phyloP scores from a whole-genome alignment of 495 filamentous ascomycete genomes.

The Podospora conica region DNA sequence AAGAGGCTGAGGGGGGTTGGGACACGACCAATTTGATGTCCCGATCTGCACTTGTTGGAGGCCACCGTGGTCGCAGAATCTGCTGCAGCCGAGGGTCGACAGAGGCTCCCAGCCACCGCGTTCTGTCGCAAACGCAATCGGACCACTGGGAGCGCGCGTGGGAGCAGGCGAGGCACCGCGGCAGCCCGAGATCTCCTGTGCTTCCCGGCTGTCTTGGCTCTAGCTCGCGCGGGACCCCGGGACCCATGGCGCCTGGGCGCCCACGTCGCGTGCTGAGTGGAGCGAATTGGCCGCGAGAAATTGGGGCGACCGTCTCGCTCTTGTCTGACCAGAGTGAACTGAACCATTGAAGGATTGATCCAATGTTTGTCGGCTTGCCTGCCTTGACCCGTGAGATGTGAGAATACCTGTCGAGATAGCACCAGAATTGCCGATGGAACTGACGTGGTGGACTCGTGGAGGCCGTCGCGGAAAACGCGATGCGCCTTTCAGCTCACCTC shows the following conservation, averaged over 20 bases:
- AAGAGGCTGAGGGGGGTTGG: slow-evolving; percentile 25
- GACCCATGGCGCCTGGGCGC: slow-evolving; percentile 9
- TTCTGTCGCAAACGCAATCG: slow-evolving; percentile 8
- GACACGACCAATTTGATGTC: slow-evolving; percentile 22
- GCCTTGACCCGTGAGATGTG: no score
- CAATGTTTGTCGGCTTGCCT: not conserved
- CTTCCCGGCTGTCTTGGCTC: slow-evolving; percentile 14
- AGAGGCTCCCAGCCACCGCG: slow-evolving; percentile 11
- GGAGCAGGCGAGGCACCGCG: slow-evolving; percentile 12
- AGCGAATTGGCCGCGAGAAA: slow-evolving; percentile 7
- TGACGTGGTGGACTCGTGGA: not conserved
- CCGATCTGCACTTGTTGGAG: slow-evolving; percentile 16
- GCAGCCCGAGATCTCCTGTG: slow-evolving; percentile 21
- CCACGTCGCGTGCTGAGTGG: slow-evolving; percentile 9
- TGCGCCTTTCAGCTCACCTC: slow-evolving; percentile 26
- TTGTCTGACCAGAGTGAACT: slow-evolving; percentile 1
- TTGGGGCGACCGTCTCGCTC: slow-evolving; percentile 13
- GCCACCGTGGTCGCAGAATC: slow-evolving; percentile 23
- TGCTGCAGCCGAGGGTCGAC: slow-evolving; percentile 20
- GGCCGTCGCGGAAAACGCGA: slow-evolving; percentile 12
- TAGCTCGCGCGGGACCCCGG: slow-evolving; percentile 11
- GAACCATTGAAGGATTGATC: not conserved
- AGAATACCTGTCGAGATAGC: no score
- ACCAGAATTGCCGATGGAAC: not conserved
- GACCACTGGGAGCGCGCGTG: slow-evolving; percentile 1